Percentiles rank a stretch among this genome's conserved stretches.
These are phyloP conservation scores for Thielaviopsis euricoi DNA, from an alignment of 2,329 filamentous ascomycete species.

Conservation along the genomic window DNA sequence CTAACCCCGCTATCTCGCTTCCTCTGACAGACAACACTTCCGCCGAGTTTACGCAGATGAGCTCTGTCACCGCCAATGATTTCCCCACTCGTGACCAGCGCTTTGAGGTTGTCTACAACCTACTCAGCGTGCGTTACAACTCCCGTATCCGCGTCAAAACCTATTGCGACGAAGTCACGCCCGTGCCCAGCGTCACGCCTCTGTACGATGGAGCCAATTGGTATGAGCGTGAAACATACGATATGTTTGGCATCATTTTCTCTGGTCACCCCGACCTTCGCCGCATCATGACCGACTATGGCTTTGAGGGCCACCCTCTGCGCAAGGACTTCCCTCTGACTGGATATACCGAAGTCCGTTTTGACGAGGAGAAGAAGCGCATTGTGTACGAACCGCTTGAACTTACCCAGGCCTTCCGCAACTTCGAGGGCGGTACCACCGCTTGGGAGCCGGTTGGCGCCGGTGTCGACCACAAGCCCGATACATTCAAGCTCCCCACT, in stretches of 20 bases:
- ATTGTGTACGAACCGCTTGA: slow-evolving; percentile 96
- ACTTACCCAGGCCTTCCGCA: slow-evolving; percentile 94
- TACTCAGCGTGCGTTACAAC: slow-evolving; percentile 92
- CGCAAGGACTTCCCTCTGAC: slow-evolving; percentile 97
- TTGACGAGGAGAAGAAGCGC: slow-evolving; percentile 99
- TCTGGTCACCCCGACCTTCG: slow-evolving; percentile 85
- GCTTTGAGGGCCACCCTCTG: slow-evolving; percentile 92
- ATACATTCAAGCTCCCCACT: slow-evolving; percentile 83
- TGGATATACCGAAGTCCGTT: slow-evolving; percentile 94
- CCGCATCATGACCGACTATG: slow-evolving; percentile 98
- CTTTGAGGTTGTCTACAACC: slow-evolving; percentile 96
- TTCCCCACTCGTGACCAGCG: slow-evolving; percentile 90
- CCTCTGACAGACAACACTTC: slow-evolving; percentile 62
- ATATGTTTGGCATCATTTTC: slow-evolving; percentile 96
- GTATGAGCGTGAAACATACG: slow-evolving; percentile 97
- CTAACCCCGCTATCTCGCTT: slow-evolving; percentile 2
- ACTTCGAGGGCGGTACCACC: slow-evolving; percentile 81
- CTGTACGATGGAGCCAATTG: slow-evolving; percentile 94
- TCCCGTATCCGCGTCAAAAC: slow-evolving; percentile 95
- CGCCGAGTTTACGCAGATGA: slow-evolving; percentile 88
- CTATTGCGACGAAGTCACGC: slow-evolving; percentile 89
- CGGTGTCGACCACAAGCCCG: slow-evolving; percentile 65
- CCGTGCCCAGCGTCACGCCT: slow-evolving; percentile 72
- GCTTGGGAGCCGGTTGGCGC: slow-evolving; percentile 49
- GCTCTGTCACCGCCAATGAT: slow-evolving; percentile 85